Evolutionary conservation across 257 asterid genomes (phyloP).

Genomic region (Fraxinus pennsylvanica): DNA sequence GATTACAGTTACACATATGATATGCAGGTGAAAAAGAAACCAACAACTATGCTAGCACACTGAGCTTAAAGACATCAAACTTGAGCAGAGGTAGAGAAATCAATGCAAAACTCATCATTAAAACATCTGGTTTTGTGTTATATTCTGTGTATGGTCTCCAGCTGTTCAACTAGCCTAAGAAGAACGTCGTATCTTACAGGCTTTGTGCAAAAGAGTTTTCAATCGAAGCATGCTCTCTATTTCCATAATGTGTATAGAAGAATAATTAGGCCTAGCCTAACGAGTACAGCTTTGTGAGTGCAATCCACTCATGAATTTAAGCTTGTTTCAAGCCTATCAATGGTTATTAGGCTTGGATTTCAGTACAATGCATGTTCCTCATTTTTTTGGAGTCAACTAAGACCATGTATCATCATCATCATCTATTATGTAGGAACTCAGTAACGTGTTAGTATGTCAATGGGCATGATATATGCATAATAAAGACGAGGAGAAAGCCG

Average conservation of each 20-base stretch:
- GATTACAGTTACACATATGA: background rate
- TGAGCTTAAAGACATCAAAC: too few species aligned
- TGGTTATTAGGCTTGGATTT: constrained; percentile 56
- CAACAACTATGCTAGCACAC: too few species aligned
- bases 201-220: constrained; percentile 50
- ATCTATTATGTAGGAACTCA: too few species aligned
- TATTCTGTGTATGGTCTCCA: constrained; percentile 23
- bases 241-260: constrained; percentile 47
- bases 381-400: too few species aligned
- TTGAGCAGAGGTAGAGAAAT: too few species aligned
- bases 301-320: constrained; percentile 53
- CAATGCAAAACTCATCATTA: too few species aligned
- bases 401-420: too few species aligned
- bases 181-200: constrained; percentile 65
- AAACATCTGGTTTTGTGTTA: background rate
- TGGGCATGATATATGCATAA: too few species aligned
- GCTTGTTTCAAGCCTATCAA: constrained; percentile 43
- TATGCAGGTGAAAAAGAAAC: background rate
- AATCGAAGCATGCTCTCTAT: constrained; percentile 42
- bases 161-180: constrained; percentile 62
- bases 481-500: too few species aligned
- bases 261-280: constrained; percentile 41
- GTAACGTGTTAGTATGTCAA: too few species aligned
- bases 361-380: constrained; percentile 33
- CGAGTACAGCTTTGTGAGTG: constrained; percentile 63